Base-by-base conservation (phyloP, 1,139 yeast species). In the Arxiozyma heterogenica region DNA sequence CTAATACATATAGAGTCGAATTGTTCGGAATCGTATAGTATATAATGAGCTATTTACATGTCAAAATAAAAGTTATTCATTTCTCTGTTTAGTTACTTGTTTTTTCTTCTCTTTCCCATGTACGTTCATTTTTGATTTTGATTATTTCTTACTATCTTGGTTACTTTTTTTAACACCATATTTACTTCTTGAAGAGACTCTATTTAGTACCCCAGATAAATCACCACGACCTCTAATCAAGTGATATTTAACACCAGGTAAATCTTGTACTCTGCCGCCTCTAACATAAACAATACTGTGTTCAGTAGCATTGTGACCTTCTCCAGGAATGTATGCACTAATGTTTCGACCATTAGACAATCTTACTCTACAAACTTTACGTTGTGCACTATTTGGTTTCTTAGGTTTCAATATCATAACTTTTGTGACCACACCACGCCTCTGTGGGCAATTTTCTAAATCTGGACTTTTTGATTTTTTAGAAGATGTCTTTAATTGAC, bases 231-330 rank as follows among this genome's bases (percentile, higher is more conserved):
- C 99, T 74, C 99, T 83, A 34, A 93, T 88, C 65, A 90, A 78
- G 72, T 88, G 93, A 72, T 94, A 93, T 70, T 90, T 91, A 50
- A 93, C 97, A 78, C 99, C 99, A 23, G 98, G 98, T 65, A 93
- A 78, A 83, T 94, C 99, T 70, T 91, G 97, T 52, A 90, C 90
- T 78, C 97, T 83, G 20, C 98, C 99, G 27, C 99, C 99, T 71
- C 98, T 82, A 1, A 94, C 95, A 54, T 84, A 81, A 1, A 94
- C 98, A 54, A 93, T 95, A 67, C 95, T 89, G 73, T 94, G 99
- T 72, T 94, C 99, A 74, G 93, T 98, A 46, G 95, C 93, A 67
- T 93, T 93, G 72, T 94, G 98, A 25, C 99, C 98, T 68, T 93
- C 98, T 55, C 99, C 99, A 15, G 98, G 97, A 57, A 94, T 93